Percentiles rank a stretch among this genome's conserved stretches.
These are phyloP conservation scores for Spirogloea muscicola DNA, from an alignment of 139 green algal species.

Conservation along the genomic window DNA sequence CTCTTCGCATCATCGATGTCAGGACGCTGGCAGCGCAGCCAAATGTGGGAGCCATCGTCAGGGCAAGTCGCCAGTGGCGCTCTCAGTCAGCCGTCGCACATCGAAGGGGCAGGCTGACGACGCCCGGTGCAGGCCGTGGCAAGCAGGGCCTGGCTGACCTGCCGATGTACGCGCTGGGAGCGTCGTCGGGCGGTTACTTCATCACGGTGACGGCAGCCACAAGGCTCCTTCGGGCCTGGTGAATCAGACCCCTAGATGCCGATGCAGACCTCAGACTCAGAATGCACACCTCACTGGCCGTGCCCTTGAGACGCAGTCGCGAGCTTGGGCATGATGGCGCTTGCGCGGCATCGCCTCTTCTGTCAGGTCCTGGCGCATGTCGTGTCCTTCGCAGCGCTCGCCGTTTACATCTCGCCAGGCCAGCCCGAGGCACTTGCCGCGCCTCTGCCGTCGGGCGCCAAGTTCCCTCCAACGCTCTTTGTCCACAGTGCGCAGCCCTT, in stretches of 20 bases:
- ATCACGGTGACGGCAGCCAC: conserved; percentile 3
- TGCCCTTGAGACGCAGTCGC: not conserved
- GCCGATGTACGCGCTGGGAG: not conserved
- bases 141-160: not conserved
- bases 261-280: not conserved
- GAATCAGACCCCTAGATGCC: not conserved
- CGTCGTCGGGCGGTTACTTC: conserved; percentile 23
- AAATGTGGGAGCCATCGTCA: no score
- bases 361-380: conserved; percentile 12
- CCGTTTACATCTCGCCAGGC: conserved; percentile 10
- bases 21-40: not conserved
- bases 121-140: not conserved
- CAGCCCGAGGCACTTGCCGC: not conserved
- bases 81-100: not conserved
- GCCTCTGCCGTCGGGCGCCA: not conserved
- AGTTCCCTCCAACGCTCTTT: conserved; percentile 14
- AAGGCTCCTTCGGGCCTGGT: not conserved
- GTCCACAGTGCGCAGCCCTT: conserved; percentile 21
- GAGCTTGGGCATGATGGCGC: not conserved
- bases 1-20: not conserved
- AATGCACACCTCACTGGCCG: not conserved
- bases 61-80: no score
- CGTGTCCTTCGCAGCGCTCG: conserved; percentile 1
- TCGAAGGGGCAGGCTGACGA: not conserved
- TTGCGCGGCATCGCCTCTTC: not conserved